Conservation (phyloP, 176 grass and related monocot species). For the Hordeum marinum region DNA sequence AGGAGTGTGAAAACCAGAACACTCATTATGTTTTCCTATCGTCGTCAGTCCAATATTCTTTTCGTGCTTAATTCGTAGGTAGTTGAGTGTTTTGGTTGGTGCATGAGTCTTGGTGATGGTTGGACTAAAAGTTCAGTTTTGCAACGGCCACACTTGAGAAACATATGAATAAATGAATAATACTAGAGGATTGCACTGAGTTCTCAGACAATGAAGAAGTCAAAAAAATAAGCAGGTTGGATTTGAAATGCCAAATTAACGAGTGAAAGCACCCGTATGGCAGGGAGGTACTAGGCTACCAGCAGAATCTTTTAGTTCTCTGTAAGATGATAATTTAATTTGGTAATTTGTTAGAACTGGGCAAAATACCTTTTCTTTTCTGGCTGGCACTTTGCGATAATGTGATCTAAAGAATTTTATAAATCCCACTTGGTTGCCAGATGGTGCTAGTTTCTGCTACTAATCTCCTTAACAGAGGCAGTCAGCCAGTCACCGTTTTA, state of each 20-base stretch:
- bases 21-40: neutral
- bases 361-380: neutral
- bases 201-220: neutral
- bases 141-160: neutral
- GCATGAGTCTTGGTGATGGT: neutral
- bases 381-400: neutral
- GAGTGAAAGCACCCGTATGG: too few species aligned
- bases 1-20: neutral
- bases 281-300: neutral
- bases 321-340: too few species aligned
- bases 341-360: neutral
- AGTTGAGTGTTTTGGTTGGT: neutral
- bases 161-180: neutral
- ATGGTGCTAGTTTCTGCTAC: neutral
- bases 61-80: neutral
- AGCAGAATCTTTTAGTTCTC: neutral
- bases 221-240: neutral
- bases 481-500: neutral
- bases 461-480: neutral
- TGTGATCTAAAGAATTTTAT: neutral
- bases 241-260: neutral
- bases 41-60: neutral
- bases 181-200: neutral
- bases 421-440: neutral
- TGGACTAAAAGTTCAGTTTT: conserved; percentile 9